Evolutionary conservation across 768 basidiomycete species (phyloP).

Genomic region (button mushroom (Agaricus bisporus)): DNA sequence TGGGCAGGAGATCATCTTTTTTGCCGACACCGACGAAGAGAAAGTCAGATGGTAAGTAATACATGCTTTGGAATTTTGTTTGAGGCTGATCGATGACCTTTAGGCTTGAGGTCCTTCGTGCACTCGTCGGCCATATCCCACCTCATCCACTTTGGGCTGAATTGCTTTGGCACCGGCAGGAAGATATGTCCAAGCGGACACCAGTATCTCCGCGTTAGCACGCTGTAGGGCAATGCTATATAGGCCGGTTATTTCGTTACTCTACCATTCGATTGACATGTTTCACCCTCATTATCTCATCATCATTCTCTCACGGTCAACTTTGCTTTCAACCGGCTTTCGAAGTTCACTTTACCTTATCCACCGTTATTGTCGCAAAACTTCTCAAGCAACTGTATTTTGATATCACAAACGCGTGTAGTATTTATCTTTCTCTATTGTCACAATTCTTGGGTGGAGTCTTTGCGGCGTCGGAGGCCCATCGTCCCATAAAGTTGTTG

Average conservation of each 20-base stretch:
- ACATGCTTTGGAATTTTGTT: background rate
- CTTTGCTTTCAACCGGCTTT: background rate
- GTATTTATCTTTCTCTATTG: background rate
- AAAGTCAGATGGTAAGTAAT: slow-evolving; percentile 74
- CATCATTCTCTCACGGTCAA: background rate
- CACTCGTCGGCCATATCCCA: slow-evolving; percentile 84
- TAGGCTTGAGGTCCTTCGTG: slow-evolving; percentile 83
- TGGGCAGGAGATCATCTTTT: slow-evolving; percentile 81
- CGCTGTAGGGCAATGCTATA: background rate
- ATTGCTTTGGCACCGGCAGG: slow-evolving; percentile 79
- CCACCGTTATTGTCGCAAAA: background rate
- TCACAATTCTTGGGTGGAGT: background rate
- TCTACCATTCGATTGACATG: background rate
- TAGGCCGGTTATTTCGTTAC: too few relatives aligned
- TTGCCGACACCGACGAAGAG: slow-evolving; percentile 85
- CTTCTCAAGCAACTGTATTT: slow-evolving; percentile 9
- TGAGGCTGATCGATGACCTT: background rate
- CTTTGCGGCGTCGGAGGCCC: too few relatives aligned
- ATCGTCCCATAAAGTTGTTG: too few relatives aligned
- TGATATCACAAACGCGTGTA: slow-evolving; percentile 6
- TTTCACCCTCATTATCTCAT: background rate
- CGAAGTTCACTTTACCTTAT: slow-evolving; percentile 4
- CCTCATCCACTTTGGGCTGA: slow-evolving; percentile 94
- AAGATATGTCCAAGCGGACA: slow-evolving; percentile 34
- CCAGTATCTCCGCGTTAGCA: background rate